Evolutionary conservation across 441 rosid species (phyloP), one percentile per base, ranked within the genome.

Genomic region (Erodium texanum): DNA sequence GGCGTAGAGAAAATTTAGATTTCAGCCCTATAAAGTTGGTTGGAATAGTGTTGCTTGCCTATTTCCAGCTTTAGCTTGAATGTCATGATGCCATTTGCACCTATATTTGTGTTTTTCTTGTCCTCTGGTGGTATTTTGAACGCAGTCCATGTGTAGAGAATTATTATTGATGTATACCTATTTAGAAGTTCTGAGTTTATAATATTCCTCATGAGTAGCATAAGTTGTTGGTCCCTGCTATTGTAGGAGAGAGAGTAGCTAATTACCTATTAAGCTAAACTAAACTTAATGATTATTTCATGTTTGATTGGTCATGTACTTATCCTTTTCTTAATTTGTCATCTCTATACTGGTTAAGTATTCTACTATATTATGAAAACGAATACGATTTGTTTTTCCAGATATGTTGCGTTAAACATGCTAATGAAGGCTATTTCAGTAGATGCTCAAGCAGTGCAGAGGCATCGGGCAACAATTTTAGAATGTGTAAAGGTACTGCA

Each of bases 371-470:
- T 18, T n/a, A 19, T 9, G 24, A 38, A 36, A 19, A 18, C 19
- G 16, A 41, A 65, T 15, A 9, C 20, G 1, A 19, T 41, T 7
- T 9, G n/a, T 16, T 62, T 84, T 72, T 71, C 18, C 87, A 95
- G 98, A 76, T 95, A 87, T 77, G 99, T 95, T 81, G 99, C 99
- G 66, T 75, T 92, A 73, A 95, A 92, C 86, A 95, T 95, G 96
- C 84, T 95, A 81, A 95, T 86, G 98, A 95, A 78, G 86, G 99
- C 98, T 74, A 85, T 95, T 67, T 70, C 85, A 19, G 92, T 95
- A 65, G 99, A 92, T 79, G 82, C 92, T 74, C 98, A 89, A 87
- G 97, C 99, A 50, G 97, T 95, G 75, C 99, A 95, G 78, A 90
- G 99, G 81, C 99, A 95, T 74, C 88, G 96, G 63, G 97, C 86